phyloP scores from a whole-genome alignment of 768 basidiomycete genomes.

The Crepidotus variabilis region DNA sequence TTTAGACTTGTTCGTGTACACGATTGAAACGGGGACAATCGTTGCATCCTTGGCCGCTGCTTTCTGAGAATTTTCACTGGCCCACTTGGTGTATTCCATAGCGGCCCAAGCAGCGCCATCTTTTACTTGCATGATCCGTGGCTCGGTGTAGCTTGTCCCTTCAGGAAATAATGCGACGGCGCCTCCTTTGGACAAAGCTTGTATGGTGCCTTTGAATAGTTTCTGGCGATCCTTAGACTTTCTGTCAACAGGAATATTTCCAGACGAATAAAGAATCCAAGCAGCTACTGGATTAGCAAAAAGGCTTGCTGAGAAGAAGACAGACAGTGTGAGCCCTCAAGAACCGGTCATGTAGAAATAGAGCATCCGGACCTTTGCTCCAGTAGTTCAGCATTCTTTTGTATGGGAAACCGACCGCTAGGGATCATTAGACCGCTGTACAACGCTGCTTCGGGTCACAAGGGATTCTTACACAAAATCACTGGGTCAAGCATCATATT shows the following conservation, averaged over 20 bases:
- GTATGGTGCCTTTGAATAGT: conserved; percentile 86
- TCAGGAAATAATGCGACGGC: conserved; percentile 94
- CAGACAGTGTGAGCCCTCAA: neutral
- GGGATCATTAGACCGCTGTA: neutral
- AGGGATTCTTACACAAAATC: conserved; percentile 60
- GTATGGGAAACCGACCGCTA: conserved; percentile 82
- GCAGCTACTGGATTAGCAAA: conserved; percentile 76
- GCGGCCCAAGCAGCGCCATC: conserved; percentile 96
- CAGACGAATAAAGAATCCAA: conserved; percentile 79
- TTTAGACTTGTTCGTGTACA: conserved; percentile 94
- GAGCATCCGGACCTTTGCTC: conserved; percentile 71
- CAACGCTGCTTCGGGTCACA: conserved; percentile 8
- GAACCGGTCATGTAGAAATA: neutral
- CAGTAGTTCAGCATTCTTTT: conserved; percentile 82
- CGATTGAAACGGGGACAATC: conserved; percentile 83
- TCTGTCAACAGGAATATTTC: conserved; percentile 97
- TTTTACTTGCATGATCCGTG: conserved; percentile 87
- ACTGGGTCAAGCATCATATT: conserved; percentile 95
- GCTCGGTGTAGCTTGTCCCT: conserved; percentile 91
- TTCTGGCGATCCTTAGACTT: conserved; percentile 89
- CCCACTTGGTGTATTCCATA: conserved; percentile 86
- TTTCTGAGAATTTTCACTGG: conserved; percentile 48
- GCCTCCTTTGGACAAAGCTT: conserved; percentile 73
- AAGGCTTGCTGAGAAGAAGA: conserved; percentile 49
- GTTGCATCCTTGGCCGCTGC: conserved; percentile 44